Base-by-base conservation (phyloP, 257 asterid genomes). In the Solanum etuberosum region DNA sequence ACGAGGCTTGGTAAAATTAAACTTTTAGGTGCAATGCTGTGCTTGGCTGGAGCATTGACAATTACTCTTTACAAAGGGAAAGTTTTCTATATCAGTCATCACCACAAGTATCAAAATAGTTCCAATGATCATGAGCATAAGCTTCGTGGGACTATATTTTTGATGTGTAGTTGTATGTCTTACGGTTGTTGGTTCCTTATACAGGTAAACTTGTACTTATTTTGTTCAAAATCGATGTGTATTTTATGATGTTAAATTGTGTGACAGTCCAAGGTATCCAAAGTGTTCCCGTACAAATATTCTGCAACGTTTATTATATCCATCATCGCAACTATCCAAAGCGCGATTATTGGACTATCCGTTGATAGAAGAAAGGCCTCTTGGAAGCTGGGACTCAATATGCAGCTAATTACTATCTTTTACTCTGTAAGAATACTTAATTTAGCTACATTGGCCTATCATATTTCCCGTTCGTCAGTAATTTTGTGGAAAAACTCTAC, bases 171-270 rank as follows among this genome's bases (percentile, higher is more conserved):
- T 68, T 84, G 90, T 73, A 61, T 94, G 23, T 89, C 93, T 34
- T 92, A 89, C 59, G 95, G 92, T 3, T 1, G 88, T 42, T 94
- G 97, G 98, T 93, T 90, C 90, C 91, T 93, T 18, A 14, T 90
- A 11, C 98, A 94, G 95, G 98, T 94, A 85, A 46, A 34, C 3
- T 35, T 18, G 18, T 18, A 14, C 59, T 46, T 43, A 27, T 43
- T 27, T 80, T 46, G 29, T 32, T 8, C 13, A 16, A 77, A 13
- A 40, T 40, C 7, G 7, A n/a, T 1, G 25, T 57, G 25, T 61
- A 84, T 25, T 27, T 29, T 70, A 71, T 43, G 37, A 18, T 43
- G 25, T 86, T 5, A 29, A 27, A 71, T 43, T 34, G 38, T 72
- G 32, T 11, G 5, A 21, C 34, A 94, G 97, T 95, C 90, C 70